Base-by-base conservation (phyloP, 805 yeast species). In the Myxozyma neotropica region DNA sequence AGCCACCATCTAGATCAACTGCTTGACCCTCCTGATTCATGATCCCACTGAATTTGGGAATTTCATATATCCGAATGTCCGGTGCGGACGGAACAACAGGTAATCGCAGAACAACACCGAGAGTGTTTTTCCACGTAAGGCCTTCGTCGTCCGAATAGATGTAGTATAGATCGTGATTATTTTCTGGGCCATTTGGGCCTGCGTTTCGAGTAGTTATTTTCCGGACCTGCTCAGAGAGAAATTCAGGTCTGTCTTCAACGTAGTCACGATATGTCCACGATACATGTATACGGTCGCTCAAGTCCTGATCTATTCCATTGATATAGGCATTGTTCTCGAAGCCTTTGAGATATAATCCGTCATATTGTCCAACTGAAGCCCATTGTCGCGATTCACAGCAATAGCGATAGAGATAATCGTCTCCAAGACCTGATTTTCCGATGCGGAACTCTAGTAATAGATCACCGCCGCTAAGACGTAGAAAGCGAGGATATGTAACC, bases 1-100 rank as follows among this genome's bases (percentile, higher is more conserved):
- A 49, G 8, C 54, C 53, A 4, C 67, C 66, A 3, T 54, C n/a
- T 1, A 36, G n/a, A 26, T 58, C 67, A 13, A 47, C 59, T 8
- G 56, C 53, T 45, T 67, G 69, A 13, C 69, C 69, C 49, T 67
- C 69, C 50, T 67, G 69, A 49, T 67, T 67, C 69, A 67, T 67
- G 6, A 67, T 67, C 1, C 67, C 53, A 23, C 45, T 24, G 27
- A 38, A 49, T 35, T 49, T 49, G 59, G 27, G 68, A 64, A 51
- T 58, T 40, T 40, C 40, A 42, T 35, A 52, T 27, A 53, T 44
- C 21, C 8, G 27, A n/a, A 53, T 44, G 3, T 36, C 51, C 8
- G 50, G 49, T n/a, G 50, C 38, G 48, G 54, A 35, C 51, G 67
- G 57, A 46, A 50, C 39, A 26, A 66, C 55, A 1, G 69, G 69